Conservation (phyloP, 2,329 filamentous ascomycete genomes). For the Biscogniauxia marginata region DNA sequence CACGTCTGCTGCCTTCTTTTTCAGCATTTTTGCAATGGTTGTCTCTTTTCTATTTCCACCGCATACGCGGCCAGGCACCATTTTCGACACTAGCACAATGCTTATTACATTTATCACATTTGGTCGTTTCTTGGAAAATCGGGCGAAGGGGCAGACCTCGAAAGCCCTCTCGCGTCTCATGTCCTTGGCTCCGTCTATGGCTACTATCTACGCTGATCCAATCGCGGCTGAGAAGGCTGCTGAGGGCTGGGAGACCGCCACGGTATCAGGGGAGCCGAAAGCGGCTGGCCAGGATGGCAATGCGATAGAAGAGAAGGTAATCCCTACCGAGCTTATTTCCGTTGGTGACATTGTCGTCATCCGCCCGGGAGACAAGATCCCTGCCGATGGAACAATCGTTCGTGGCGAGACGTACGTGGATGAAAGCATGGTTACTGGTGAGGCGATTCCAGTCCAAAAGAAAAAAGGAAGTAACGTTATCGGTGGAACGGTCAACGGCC, state of each 20-base stretch:
- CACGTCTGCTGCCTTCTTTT: constrained; percentile 94
- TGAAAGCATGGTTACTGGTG: constrained; percentile 98
- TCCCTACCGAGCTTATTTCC: constrained; percentile 91
- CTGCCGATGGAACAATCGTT: constrained; percentile 84
- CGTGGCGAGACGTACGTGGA: constrained; percentile 91
- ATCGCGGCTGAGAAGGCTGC: constrained; percentile 90
- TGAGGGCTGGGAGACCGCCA: constrained; percentile 66
- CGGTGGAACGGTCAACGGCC: constrained; percentile 92
- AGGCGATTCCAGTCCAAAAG: constrained; percentile 94
- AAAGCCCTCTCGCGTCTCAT: constrained; percentile 90
- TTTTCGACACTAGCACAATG: constrained; percentile 99
- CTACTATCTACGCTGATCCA: constrained; percentile 91
- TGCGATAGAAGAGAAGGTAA: constrained; percentile 76
- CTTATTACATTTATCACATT: constrained; percentile 93
- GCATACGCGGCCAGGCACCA: constrained; percentile 78
- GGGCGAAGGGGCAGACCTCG: constrained; percentile 93
- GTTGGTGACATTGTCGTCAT: constrained; percentile 92
- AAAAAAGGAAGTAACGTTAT: constrained; percentile 76
- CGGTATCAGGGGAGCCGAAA: constrained; percentile 44
- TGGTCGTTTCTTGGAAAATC: constrained; percentile 88
- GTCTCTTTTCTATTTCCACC: constrained; percentile 75
- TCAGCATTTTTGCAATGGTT: constrained; percentile 83
- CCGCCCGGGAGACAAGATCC: constrained; percentile 93
- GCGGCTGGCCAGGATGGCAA: constrained; percentile 49
- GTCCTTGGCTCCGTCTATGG: constrained; percentile 95